A percentile compares a stretch with the other conserved stretches of the same genome.
phyloP scores from a whole-genome alignment of 306 rosid species.

The Coriaria nepalensis region DNA sequence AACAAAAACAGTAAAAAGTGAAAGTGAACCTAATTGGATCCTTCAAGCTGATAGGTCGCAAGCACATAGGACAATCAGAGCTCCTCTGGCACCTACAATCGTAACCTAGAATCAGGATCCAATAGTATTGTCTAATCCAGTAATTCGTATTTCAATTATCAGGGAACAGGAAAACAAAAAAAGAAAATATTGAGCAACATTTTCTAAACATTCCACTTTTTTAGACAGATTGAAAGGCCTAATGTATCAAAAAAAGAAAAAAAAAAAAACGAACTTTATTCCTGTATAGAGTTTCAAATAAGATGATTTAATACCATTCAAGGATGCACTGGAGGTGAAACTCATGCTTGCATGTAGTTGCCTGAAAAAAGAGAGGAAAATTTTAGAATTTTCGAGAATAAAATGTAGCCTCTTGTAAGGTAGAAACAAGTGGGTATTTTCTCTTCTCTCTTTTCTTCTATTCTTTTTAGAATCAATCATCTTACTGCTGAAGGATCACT shows the following conservation, averaged over 20 bases:
- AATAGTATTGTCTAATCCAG: not conserved
- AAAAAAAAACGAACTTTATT: not conserved
- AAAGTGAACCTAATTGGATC: slow-evolving; percentile 62
- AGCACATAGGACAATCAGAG: slow-evolving; percentile 96
- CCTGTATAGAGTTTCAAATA: too few relatives aligned
- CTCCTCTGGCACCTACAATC: slow-evolving; percentile 85
- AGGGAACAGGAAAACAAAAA: too few relatives aligned
- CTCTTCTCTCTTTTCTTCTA: not conserved
- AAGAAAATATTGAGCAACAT: too few relatives aligned
- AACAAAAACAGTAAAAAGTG: slow-evolving; percentile 6
- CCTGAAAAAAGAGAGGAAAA: slow-evolving; percentile 34
- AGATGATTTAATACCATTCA: slow-evolving; percentile 58
- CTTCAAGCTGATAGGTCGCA: slow-evolving; percentile 70
- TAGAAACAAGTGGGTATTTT: slow-evolving; percentile 4
- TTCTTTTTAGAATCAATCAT: slow-evolving; percentile 1
- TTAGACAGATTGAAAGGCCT: too few relatives aligned
- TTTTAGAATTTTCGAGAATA: slow-evolving; percentile 15
- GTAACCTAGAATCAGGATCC: slow-evolving; percentile 1
- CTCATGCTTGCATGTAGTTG: slow-evolving; percentile 79
- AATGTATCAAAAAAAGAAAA: not conserved
- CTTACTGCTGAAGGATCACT: slow-evolving; percentile 78
- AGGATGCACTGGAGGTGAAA: slow-evolving; percentile 95
- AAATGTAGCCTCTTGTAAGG: too few relatives aligned
- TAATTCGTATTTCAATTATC: too few relatives aligned
- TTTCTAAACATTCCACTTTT: too few relatives aligned